Base-by-base conservation (phyloP, 2,329 filamentous ascomycete species). In the Decorospora gaudefroyi region DNA sequence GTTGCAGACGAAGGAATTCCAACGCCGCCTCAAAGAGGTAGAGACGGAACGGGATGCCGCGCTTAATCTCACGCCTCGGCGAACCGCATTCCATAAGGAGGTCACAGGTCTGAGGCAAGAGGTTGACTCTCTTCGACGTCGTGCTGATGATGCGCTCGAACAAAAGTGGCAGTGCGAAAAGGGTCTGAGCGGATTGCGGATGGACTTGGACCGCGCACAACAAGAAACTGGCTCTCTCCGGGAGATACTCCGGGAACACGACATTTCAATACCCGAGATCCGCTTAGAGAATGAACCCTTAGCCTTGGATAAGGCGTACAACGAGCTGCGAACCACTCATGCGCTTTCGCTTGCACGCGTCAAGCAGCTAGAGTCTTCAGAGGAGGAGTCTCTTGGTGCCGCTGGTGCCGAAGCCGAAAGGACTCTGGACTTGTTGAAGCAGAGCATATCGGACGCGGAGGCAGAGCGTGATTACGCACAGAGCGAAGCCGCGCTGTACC, bases 151-250 rank as follows among this genome's bases (percentile, higher is more conserved):
- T 53, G 92, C 92, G 11, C 80, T 97, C 10, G 90, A 96, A 64
- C 88, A 95, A 63, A 97, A 97, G 72, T 97, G 89, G 86, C 87
- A 95, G 66, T 92, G 91, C 50, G 92, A 96, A 72, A 95, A 95
- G 72, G 90, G 90, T 12, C 76, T 97, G 2, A 81, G 83, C 38
- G 90, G 91, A 42, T 75, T 97, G 43, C 95, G 96, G 74, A 96
- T 96, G 87, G 92, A 97, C 65, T 82, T 99, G 28, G 93, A 97
- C 70, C 88, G 91, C 51, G 91, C 93, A 17, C 90, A 96, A 70
- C 88, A 93, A 67, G 93, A 99, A 73, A 95, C 95, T 19, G 77
- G 82, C 27, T 88, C 88, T n/a, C 79, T 99, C 27, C 84, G 89
- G 29, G 81, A 77, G 21, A 76, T 97, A 17, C 79, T 97, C 13